Evolutionary conservation across 2,329 filamentous ascomycete species (phyloP).

Genomic region (Chaetomium sp.): DNA sequence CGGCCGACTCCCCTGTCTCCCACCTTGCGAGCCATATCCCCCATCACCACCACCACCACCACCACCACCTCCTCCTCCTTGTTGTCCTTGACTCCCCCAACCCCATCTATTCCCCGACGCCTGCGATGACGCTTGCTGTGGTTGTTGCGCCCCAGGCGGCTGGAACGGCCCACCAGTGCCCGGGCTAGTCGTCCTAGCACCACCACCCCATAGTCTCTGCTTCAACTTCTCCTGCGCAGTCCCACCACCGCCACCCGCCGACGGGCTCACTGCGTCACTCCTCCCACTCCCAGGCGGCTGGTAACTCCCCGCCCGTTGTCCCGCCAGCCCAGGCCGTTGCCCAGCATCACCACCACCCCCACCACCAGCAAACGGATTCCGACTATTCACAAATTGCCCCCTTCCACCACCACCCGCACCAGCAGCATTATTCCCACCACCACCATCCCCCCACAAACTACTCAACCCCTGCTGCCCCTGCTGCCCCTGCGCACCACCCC

Average conservation of each 20-base stretch:
- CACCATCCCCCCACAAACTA: slow-evolving; percentile 56
- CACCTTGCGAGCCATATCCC: slow-evolving; percentile 12
- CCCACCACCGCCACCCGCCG: slow-evolving; percentile 33
- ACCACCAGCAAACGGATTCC: slow-evolving; percentile 28
- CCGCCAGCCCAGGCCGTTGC: slow-evolving; percentile 31
- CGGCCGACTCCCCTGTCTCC: slow-evolving; percentile 33
- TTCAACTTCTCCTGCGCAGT: slow-evolving; percentile 78
- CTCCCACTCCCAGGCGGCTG: slow-evolving; percentile 42
- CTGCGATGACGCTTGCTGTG: slow-evolving; percentile 12
- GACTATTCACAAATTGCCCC: slow-evolving; percentile 18
- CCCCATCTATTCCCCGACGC: slow-evolving; percentile 26
- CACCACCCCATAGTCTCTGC: slow-evolving; percentile 63
- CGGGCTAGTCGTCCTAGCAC: slow-evolving; percentile 51
- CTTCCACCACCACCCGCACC: slow-evolving; percentile 25
- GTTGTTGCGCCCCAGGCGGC: slow-evolving; percentile 33
- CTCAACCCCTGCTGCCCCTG: slow-evolving; percentile 35
- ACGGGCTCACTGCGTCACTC: slow-evolving; percentile 11
- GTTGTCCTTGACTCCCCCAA: slow-evolving; percentile 26
- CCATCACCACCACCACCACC: slow-evolving; percentile 21
- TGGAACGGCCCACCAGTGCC: slow-evolving; percentile 42
- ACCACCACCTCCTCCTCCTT: too few species aligned
- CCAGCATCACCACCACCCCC: slow-evolving; percentile 35
- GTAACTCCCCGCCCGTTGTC: slow-evolving; percentile 65
- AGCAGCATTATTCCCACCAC: slow-evolving; percentile 24
- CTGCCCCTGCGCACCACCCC: slow-evolving; percentile 26